Evolutionary conservation across 2,329 filamentous ascomycete species (phyloP).

Genomic region (Lasiodiplodia citricola): DNA sequence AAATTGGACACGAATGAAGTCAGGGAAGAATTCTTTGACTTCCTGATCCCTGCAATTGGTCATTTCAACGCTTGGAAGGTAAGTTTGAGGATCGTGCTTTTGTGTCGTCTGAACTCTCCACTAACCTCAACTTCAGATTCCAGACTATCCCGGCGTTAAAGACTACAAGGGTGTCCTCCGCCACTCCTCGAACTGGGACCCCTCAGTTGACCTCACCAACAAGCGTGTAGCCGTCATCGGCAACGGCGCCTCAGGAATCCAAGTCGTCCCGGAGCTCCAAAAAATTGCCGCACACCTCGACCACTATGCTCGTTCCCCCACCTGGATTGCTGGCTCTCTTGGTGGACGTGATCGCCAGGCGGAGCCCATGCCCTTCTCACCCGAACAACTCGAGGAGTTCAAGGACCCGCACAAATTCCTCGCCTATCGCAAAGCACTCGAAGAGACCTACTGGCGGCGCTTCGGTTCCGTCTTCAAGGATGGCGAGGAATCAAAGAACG

Average conservation of each 20-base stretch:
- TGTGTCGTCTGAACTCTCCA: not conserved
- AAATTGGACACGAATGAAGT: slow-evolving; percentile 45
- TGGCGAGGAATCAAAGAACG: slow-evolving; percentile 41
- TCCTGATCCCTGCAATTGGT: slow-evolving; percentile 68
- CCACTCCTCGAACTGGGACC: slow-evolving; percentile 67
- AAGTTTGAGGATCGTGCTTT: not conserved
- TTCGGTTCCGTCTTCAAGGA: slow-evolving; percentile 47
- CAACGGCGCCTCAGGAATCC: slow-evolving; percentile 68
- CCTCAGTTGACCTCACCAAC: slow-evolving; percentile 57
- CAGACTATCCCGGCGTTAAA: slow-evolving; percentile 63
- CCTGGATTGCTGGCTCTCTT: slow-evolving; percentile 61
- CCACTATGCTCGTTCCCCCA: slow-evolving; percentile 66
- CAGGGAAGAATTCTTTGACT: slow-evolving; percentile 59
- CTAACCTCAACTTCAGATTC: slow-evolving; percentile 46
- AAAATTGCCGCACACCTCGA: slow-evolving; percentile 54
- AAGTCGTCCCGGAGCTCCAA: slow-evolving; percentile 66
- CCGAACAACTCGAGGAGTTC: slow-evolving; percentile 63
- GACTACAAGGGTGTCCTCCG: slow-evolving; percentile 62
- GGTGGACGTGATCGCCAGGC: slow-evolving; percentile 51
- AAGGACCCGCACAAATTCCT: slow-evolving; percentile 67
- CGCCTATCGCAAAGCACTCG: slow-evolving; percentile 47
- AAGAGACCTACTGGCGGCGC: slow-evolving; percentile 65
- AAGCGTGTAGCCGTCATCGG: slow-evolving; percentile 68
- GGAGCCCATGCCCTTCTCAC: slow-evolving; percentile 50
- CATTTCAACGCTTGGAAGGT: slow-evolving; percentile 61